Base-by-base conservation (phyloP, 2,329 filamentous ascomycete species). In the Exserohilum rostratum region DNA sequence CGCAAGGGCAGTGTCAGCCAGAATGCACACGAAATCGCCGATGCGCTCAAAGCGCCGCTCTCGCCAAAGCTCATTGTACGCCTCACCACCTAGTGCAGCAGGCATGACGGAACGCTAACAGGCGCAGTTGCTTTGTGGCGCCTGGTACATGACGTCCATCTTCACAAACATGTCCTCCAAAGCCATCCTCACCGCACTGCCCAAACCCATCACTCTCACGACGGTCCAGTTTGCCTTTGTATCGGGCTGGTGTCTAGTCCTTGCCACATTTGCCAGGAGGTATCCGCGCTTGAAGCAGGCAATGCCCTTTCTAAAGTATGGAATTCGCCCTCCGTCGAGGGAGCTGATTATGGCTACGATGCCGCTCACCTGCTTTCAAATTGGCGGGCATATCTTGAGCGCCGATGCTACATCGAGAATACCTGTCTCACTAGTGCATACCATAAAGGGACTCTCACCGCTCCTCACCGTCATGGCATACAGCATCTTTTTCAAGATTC, bases 121-220 rank as follows among this genome's bases (percentile, higher is more conserved):
- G 20, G 37, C 29, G 43, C 76, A 97, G 93, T 77, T 84, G 46
- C 87, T 97, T 44, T 98, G 93, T 77, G 79, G 93, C 53, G 78
- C 93, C 70, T 98, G 95, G 95, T 99, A 98, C 80, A 85, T 90
- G 74, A 96, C 93, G 20, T 98, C 93, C 38, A 95, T 96, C 59
- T 81, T 98, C 65, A 97, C 95, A 58, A 99, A 98, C 74, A 97
- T 95, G 2, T 98, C 95, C 20, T 97, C 95, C 47, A 99, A 99
- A 79, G 90, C 93, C 15, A 99, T 99, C 70, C 82, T 98, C 58
- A 97, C 91, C 64, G 90, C 91, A 38, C 91, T 97, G 63, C 87
- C 90, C 54, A 95, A 91, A 76, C 93, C 93, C 1, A 90, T 95
- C 29, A 97, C 93, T 17, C 84, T 98, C 67, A 98, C 93, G 1